phyloP scores from a whole-genome alignment of 1,284 basidiomycete genomes.

The Violaceomyces palustris region DNA sequence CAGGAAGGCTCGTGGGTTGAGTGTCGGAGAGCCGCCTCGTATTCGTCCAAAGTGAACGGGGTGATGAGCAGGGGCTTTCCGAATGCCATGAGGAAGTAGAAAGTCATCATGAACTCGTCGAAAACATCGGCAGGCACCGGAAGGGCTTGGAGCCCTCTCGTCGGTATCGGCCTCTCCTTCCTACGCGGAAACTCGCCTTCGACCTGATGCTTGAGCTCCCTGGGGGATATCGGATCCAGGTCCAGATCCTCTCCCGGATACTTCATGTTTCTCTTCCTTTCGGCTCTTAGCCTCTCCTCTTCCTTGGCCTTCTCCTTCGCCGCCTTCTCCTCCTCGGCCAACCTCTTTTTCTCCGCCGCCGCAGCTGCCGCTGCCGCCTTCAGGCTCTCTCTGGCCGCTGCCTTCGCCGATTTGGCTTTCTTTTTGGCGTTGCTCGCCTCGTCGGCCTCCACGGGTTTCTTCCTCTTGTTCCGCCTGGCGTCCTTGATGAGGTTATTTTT shows the following conservation, averaged over 20 bases:
- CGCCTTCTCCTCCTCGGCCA: constrained; percentile 22
- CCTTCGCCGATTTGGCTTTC: constrained; percentile 58
- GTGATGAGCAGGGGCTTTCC: constrained; percentile 83
- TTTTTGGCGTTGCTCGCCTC: constrained; percentile 71
- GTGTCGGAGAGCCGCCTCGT: constrained; percentile 80
- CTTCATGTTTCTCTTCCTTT: constrained; percentile 76
- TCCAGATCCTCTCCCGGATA: constrained; percentile 59
- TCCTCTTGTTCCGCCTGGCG: constrained; percentile 60
- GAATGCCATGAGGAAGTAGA: constrained; percentile 88
- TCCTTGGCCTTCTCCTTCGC: constrained; percentile 27
- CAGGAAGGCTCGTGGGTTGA: constrained; percentile 66
- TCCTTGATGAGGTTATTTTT: constrained; percentile 75
- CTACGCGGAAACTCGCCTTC: constrained; percentile 32
- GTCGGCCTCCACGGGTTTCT: constrained; percentile 65
- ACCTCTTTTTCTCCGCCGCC: constrained; percentile 13
- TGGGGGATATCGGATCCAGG: constrained; percentile 47
- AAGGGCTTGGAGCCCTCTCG: constrained; percentile 69
- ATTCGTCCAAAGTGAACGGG: constrained; percentile 88
- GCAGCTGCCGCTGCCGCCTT: constrained; percentile 12
- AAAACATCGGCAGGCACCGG: constrained; percentile 69
- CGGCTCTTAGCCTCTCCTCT: constrained; percentile 60
- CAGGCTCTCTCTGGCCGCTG: constrained; percentile 54
- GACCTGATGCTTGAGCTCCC: constrained; percentile 43
- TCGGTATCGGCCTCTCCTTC: constrained; percentile 62
- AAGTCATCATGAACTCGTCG: constrained; percentile 78